These are phyloP conservation scores for Pestalotiopsis sp. DNA, from an alignment of 2,329 filamentous ascomycete species.

Conservation along the genomic window DNA sequence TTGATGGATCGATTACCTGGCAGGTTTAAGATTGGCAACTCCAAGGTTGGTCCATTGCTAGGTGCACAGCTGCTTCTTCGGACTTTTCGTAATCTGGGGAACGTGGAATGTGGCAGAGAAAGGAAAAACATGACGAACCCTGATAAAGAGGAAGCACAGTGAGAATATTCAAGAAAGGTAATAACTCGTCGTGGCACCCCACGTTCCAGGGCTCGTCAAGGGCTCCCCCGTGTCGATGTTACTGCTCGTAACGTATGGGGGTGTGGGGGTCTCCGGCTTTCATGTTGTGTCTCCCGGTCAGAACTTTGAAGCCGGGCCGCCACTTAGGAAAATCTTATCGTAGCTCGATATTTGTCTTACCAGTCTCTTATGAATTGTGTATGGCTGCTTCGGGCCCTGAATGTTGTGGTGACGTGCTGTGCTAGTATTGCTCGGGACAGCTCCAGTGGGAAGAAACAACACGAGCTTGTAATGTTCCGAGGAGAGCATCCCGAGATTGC, in stretches of 20 bases:
- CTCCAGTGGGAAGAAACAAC: background rate
- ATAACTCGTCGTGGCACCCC: background rate
- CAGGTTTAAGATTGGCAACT: background rate
- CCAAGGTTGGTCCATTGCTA: background rate
- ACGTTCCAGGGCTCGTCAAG: background rate
- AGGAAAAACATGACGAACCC: no score
- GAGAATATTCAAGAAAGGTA: background rate
- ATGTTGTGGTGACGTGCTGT: background rate
- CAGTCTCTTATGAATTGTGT: no score
- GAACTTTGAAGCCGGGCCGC: no score
- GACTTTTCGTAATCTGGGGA: background rate
- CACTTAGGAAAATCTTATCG: no score
- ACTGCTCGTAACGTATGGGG: no score
- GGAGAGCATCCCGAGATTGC: background rate
- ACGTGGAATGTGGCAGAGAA: background rate
- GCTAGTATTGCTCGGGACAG: background rate
- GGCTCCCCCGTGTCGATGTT: no score
- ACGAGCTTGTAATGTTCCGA: background rate
- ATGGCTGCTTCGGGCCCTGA: background rate
- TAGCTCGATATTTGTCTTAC: no score
- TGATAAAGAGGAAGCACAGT: background rate
- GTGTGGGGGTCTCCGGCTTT: no score
- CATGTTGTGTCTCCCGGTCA: no score
- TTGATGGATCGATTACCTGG: background rate
- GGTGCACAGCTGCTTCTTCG: background rate